Conservation (phyloP, 257 asterid species). For the Solanum chmielewskii region DNA sequence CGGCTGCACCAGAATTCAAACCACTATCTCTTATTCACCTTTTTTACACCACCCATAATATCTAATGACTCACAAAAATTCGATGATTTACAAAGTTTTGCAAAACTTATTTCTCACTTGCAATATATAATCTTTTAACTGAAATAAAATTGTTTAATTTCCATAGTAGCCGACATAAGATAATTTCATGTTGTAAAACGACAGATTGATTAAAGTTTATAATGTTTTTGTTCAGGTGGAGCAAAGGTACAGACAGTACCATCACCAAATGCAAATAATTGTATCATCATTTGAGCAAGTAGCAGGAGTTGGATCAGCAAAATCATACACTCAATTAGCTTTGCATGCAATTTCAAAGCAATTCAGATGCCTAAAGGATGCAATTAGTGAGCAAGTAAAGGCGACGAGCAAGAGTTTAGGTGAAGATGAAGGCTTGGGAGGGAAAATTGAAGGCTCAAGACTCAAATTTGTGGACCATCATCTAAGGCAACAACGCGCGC, state of each 20-base stretch:
- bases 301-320: slow-evolving; percentile 57
- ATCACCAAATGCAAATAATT: slow-evolving; percentile 52
- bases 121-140: not conserved
- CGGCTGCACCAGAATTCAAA: not conserved
- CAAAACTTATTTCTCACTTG: not conserved
- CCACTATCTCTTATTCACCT: not conserved
- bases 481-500: slow-evolving; percentile 37
- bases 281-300: slow-evolving; percentile 49
- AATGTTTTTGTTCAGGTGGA: slow-evolving; percentile 37
- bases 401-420: slow-evolving; percentile 37
- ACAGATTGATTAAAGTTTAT: not conserved
- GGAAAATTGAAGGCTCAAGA: slow-evolving; percentile 27
- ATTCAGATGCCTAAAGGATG: slow-evolving; percentile 47
- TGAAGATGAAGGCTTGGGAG: slow-evolving; percentile 21
- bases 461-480: slow-evolving; percentile 37
- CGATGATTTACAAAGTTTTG: not conserved
- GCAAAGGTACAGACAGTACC: slow-evolving; percentile 51
- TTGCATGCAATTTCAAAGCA: slow-evolving; percentile 53
- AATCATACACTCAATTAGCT: slow-evolving; percentile 51
- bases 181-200: not conserved
- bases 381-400: slow-evolving; percentile 36
- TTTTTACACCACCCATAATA: not conserved
- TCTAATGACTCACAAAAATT: not conserved
- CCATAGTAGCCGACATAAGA: not conserved
- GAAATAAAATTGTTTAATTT: not conserved